Evolutionary conservation across 108 stramenopile genomes (phyloP).

Genomic region (Skeletonema grethae): DNA sequence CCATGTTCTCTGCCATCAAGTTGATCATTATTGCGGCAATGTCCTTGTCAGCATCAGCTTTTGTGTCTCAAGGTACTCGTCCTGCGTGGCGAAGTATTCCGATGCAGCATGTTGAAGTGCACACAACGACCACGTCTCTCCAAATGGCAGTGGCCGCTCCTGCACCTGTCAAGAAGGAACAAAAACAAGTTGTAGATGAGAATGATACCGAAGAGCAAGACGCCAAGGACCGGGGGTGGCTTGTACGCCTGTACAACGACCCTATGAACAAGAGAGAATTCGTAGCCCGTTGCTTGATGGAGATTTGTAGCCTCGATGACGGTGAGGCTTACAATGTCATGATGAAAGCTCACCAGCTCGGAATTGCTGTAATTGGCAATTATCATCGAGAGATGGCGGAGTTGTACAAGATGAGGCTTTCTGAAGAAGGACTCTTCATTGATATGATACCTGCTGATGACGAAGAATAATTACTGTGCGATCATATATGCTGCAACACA

Average conservation of each 20-base stretch:
- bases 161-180: slow-evolving; percentile 9
- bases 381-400: slow-evolving; percentile 69
- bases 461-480: slow-evolving; percentile 18
- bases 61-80: not conserved
- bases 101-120: not conserved
- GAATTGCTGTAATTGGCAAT: slow-evolving; percentile 63
- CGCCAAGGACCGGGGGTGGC: slow-evolving; percentile 52
- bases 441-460: slow-evolving; percentile 75
- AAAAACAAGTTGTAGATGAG: slow-evolving; percentile 9
- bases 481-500: too few species aligned
- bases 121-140: not conserved
- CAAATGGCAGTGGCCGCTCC: slow-evolving; percentile 10
- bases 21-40: not conserved
- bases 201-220: slow-evolving; percentile 8
- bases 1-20: not conserved
- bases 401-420: slow-evolving; percentile 52
- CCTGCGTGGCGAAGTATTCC: not conserved
- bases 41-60: not conserved
- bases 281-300: slow-evolving; percentile 63
- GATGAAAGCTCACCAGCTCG: slow-evolving; percentile 78
- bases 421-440: slow-evolving; percentile 56
- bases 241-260: slow-evolving; percentile 72
- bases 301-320: slow-evolving; percentile 61
- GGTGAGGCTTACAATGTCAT: slow-evolving; percentile 64
- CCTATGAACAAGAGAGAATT: slow-evolving; percentile 81